Conservation (phyloP, 139 green algal species). For the Chlamydomonas sp. region DNA sequence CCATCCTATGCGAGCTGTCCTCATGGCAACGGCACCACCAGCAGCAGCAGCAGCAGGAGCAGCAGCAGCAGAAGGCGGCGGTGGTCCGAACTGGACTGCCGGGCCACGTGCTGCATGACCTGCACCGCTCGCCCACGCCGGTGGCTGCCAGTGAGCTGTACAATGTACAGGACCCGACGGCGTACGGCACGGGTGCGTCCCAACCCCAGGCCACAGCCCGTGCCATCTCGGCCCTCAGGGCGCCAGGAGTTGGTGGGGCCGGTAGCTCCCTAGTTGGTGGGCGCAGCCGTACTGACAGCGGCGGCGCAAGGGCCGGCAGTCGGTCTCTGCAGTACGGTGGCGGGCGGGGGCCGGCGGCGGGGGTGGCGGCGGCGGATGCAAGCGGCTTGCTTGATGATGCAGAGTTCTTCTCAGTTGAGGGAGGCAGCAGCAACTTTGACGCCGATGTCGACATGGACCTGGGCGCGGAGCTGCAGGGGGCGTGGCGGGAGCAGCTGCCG, state of each 20-base stretch:
- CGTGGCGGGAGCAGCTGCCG: background rate
- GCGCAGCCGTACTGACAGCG: background rate
- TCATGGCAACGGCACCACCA: background rate
- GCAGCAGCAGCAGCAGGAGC: too few species aligned
- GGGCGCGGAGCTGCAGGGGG: background rate
- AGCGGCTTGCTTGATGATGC: slow-evolving; percentile 6
- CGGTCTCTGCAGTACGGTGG: background rate
- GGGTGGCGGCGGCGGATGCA: background rate
- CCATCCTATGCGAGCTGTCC: slow-evolving; percentile 12
- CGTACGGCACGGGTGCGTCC: too few species aligned
- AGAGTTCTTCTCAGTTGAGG: slow-evolving; percentile 52
- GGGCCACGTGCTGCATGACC: too few species aligned
- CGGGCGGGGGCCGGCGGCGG: background rate
- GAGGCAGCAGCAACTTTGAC: slow-evolving; percentile 22
- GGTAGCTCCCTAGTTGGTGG: too few species aligned
- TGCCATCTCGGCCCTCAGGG: too few species aligned
- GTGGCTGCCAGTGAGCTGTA: too few species aligned
- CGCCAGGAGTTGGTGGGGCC: too few species aligned
- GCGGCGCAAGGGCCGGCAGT: background rate
- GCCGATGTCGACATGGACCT: background rate
- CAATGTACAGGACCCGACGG: too few species aligned
- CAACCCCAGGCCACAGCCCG: too few species aligned
- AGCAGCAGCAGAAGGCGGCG: too few species aligned
- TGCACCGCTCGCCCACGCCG: too few species aligned
- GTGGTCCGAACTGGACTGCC: too few species aligned